Base-by-base conservation (phyloP, 306 rosid genomes). In the Cotoneaster glaucophyllus region DNA sequence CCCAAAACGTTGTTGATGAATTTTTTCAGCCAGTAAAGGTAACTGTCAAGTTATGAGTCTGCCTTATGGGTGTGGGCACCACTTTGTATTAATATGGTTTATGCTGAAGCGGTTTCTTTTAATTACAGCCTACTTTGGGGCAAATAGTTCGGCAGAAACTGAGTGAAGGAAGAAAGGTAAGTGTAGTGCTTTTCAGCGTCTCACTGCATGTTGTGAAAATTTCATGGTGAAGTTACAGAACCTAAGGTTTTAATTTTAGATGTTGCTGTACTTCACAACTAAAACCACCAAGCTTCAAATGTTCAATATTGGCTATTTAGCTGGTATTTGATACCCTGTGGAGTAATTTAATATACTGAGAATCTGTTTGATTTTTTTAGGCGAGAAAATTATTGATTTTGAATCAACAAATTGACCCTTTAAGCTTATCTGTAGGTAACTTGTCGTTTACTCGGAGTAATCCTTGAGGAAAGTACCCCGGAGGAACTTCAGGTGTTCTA, bases 91-190 rank as follows among this genome's bases (percentile, higher is more conserved):
- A 57, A 56, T 18, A 50, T 74, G 44, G 57, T 75, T 81, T 81
- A 19, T 78, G 66, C 82, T 85, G 52, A 79, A 21, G 78, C 57
- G 44, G 71, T 64, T 74, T 74, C 9, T 17, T 65, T 48, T 53
- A 32, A 78, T 64, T 87, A 70, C 93, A 95, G 97, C 91, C 93
- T 74, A 92, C 93, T 43, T 84, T 95, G 93, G 91, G 91, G 77
- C 97, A 90, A 90, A 87, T 92, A 68, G 97, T 92, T 63, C 86
- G 91, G 85, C 97, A 92, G 88, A 95, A 87, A 80, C 85, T 95
- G 78, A 89, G 96, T 77, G 97, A 89, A 76, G 99, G 97, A 89
- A 89, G 99, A 86, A 92, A 90, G 97, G 97, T 95, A 90, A 82
- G 64, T 65, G 69, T 58, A 12, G 53, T 71, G 48, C 21, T 52